Percentiles rank a stretch among this genome's conserved stretches.
Conservation (phyloP, 148 eudicot species). For the Spergularia marina region DNA sequence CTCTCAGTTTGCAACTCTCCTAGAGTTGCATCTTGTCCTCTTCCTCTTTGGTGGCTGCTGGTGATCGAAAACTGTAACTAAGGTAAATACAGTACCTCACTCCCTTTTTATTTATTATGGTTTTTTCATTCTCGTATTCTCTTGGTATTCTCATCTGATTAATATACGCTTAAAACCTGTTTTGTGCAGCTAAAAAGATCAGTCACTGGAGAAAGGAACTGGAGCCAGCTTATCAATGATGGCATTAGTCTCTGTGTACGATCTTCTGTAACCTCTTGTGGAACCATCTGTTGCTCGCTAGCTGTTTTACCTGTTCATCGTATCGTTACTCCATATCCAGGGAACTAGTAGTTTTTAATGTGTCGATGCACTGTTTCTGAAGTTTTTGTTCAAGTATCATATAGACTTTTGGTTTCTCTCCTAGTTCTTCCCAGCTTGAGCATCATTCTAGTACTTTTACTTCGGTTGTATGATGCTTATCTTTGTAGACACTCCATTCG, state of each 20-base stretch:
- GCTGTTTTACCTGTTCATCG: constrained; percentile 19
- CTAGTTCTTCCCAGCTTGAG: constrained; percentile 15
- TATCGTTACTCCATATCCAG: constrained; percentile 9
- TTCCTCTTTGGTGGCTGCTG: constrained; percentile 5
- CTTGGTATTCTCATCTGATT: background rate
- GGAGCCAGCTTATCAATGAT: constrained; percentile 5
- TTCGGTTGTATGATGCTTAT: background rate
- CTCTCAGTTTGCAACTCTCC: constrained; percentile 8
- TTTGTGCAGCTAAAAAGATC: constrained; percentile 19
- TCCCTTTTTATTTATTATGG: background rate
- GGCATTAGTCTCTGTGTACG: background rate
- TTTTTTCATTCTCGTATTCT: background rate
- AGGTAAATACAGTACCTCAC: background rate
- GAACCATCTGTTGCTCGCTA: constrained; percentile 16
- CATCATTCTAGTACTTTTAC: constrained; percentile 1
- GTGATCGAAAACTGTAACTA: constrained; percentile 11
- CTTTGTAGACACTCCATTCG: constrained; percentile 7
- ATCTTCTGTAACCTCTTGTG: constrained; percentile 2
- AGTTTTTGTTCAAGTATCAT: constrained; percentile 9
- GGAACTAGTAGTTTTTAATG: constrained; percentile 14
- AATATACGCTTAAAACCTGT: background rate
- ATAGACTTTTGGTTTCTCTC: constrained; percentile 14
- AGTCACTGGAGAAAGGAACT: constrained; percentile 9
- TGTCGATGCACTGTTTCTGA: constrained; percentile 3
- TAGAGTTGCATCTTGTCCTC: constrained; percentile 3